Percentiles rank a stretch among this genome's conserved stretches.
These are phyloP conservation scores for Sphagnurus paluster DNA, from an alignment of 1,284 basidiomycete genomes.

Conservation along the genomic window DNA sequence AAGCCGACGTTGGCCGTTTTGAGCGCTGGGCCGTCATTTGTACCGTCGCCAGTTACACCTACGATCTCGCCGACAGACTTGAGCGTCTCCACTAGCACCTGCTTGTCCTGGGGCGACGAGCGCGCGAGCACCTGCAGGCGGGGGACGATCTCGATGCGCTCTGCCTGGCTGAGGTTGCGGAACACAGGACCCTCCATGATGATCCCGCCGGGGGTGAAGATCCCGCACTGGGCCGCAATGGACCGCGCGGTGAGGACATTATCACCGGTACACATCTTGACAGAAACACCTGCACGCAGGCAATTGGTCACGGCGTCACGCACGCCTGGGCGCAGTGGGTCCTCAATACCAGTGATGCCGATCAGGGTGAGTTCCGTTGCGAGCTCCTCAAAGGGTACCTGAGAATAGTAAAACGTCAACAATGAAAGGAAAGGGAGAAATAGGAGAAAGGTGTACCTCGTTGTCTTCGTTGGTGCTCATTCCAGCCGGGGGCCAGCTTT, in stretches of 20 bases:
- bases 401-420: constrained; percentile 1
- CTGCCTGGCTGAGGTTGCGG: constrained; percentile 53
- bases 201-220: constrained; percentile 88
- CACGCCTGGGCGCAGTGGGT: constrained; percentile 91
- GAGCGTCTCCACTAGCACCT: constrained; percentile 87
- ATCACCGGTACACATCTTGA: constrained; percentile 99
- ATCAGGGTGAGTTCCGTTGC: constrained; percentile 81
- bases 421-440: constrained; percentile 9
- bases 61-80: constrained; percentile 91
- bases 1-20: constrained; percentile 95
- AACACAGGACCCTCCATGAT: constrained; percentile 95
- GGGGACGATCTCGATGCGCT: constrained; percentile 67
- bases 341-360: constrained; percentile 92
- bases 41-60: constrained; percentile 97
- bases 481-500: constrained; percentile 79
- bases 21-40: constrained; percentile 96
- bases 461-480: constrained; percentile 45
- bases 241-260: constrained; percentile 94
- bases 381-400: constrained; percentile 75
- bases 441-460: constrained; percentile 42
- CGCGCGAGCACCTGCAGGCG: constrained; percentile 84
- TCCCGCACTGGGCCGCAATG: constrained; percentile 94
- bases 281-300: constrained; percentile 85
- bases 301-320: constrained; percentile 87
- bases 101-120: constrained; percentile 98